Evolutionary conservation across 1,284 basidiomycete species (phyloP).

Genomic region (Salmacisia buchloeana): DNA sequence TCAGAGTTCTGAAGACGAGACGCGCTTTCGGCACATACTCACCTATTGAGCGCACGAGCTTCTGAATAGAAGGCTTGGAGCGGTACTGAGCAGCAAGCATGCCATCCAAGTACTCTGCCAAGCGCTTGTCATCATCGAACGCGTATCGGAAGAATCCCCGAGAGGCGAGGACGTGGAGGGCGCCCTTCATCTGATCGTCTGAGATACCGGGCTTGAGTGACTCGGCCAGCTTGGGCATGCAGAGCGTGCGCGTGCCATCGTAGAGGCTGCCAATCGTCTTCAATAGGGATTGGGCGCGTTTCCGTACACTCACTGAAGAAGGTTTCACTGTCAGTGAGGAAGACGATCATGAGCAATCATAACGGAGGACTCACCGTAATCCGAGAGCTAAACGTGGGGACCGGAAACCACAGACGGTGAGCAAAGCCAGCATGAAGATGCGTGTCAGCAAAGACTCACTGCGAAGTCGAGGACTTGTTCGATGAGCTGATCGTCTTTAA

Average conservation of each 20-base stretch:
- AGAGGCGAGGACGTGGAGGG: slow-evolving; percentile 77
- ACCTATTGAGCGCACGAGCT: slow-evolving; percentile 65
- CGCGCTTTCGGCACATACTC: not conserved
- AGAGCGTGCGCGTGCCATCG: slow-evolving; percentile 70
- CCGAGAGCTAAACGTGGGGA: not conserved
- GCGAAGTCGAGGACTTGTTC: slow-evolving; percentile 74
- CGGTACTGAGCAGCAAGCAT: slow-evolving; percentile 81
- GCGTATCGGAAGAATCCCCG: slow-evolving; percentile 58
- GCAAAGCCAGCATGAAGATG: not conserved
- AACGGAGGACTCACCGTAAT: not conserved
- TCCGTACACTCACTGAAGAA: slow-evolving; percentile 51
- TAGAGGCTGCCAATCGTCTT: slow-evolving; percentile 70
- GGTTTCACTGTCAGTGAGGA: slow-evolving; percentile 5
- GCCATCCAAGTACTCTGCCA: slow-evolving; percentile 64
- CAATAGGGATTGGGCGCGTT: slow-evolving; percentile 68
- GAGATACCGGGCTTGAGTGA: slow-evolving; percentile 62
- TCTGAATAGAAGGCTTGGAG: slow-evolving; percentile 87
- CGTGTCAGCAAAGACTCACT: slow-evolving; percentile 50
- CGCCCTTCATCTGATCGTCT: slow-evolving; percentile 92
- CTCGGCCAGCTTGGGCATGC: slow-evolving; percentile 64
- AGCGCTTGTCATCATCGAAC: slow-evolving; percentile 63
- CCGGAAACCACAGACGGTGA: not conserved
- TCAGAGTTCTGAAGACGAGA: not conserved
- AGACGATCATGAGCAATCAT: no score
- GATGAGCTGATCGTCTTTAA: slow-evolving; percentile 73